Evolutionary conservation across 345 rosid species (phyloP).

Genomic region (Balakata baccata): DNA sequence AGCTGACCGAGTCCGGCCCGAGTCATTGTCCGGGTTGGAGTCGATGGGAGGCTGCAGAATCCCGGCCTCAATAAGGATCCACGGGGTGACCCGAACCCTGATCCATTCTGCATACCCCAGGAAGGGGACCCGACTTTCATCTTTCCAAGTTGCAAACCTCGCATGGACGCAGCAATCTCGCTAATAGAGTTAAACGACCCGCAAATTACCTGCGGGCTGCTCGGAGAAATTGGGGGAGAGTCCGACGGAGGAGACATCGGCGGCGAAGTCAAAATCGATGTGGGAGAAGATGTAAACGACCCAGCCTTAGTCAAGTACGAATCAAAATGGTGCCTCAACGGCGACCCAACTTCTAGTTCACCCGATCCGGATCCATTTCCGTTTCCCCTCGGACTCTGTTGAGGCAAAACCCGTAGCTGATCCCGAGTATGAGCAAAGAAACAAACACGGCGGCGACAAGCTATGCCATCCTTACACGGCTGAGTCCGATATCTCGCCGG

Average conservation of each 20-base stretch:
- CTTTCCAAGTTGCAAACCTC: constrained; percentile 40
- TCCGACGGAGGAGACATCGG: constrained; percentile 45
- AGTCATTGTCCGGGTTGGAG: constrained; percentile 24
- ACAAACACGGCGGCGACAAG: constrained; percentile 65
- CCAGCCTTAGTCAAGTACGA: constrained; percentile 14
- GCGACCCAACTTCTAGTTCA: constrained; percentile 18
- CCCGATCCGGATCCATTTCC: not conserved
- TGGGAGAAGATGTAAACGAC: constrained; percentile 38
- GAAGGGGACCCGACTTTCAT: constrained; percentile 19
- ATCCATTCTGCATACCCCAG: constrained; percentile 41
- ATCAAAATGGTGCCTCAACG: constrained; percentile 7
- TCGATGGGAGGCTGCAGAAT: constrained; percentile 31
- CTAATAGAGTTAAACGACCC: constrained; percentile 23
- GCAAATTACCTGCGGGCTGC: constrained; percentile 7
- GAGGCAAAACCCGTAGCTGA: constrained; percentile 51
- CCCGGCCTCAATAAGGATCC: constrained; percentile 33
- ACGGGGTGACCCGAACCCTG: constrained; percentile 36
- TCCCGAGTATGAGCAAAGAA: constrained; percentile 84
- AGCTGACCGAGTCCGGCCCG: constrained; percentile 19
- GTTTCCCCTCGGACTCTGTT: constrained; percentile 4
- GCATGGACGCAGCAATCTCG: constrained; percentile 43
- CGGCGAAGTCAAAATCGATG: constrained; percentile 47
- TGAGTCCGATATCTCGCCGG: constrained; percentile 79
- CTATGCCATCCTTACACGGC: constrained; percentile 73
- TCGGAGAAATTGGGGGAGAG: constrained; percentile 59